These are phyloP conservation scores for Blakeslea trispora DNA, from an alignment of 371 early-diverging fungal genomes.

Conservation along the genomic window DNA sequence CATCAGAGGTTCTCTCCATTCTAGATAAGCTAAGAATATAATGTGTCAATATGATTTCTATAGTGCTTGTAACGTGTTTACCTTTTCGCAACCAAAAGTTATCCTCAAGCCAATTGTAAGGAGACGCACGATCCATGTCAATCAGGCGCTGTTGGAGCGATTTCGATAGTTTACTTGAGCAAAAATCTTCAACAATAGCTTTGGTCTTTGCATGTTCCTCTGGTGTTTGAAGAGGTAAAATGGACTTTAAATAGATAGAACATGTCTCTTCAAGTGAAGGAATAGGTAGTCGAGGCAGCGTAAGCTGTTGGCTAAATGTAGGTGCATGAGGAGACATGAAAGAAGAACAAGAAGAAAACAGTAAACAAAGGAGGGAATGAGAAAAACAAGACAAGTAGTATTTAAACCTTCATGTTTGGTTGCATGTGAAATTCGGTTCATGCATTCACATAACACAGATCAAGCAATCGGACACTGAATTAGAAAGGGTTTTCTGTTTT, in stretches of 20 bases:
- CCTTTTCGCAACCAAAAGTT: slow-evolving; percentile 81
- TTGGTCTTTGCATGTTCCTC: slow-evolving; percentile 35
- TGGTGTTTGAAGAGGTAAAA: slow-evolving; percentile 61
- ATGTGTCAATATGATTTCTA: too few relatives aligned
- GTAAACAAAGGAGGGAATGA: too few relatives aligned
- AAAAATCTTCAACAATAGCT: slow-evolving; percentile 37
- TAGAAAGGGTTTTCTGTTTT: too few relatives aligned
- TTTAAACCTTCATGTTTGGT: too few relatives aligned
- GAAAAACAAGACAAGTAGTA: too few relatives aligned
- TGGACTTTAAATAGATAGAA: slow-evolving; percentile 67
- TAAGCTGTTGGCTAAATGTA: slow-evolving; percentile 72
- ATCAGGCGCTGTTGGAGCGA: slow-evolving; percentile 60
- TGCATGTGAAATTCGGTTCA: too few relatives aligned
- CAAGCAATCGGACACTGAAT: too few relatives aligned
- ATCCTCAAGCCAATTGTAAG: slow-evolving; percentile 87
- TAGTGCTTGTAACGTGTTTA: slow-evolving; percentile 8
- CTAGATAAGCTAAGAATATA: slow-evolving; percentile 89
- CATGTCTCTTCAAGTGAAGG: slow-evolving; percentile 77
- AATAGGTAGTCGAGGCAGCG: slow-evolving; percentile 79
- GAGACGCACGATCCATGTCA: slow-evolving; percentile 61
- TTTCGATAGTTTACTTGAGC: slow-evolving; percentile 27
- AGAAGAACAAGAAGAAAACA: slow-evolving; percentile 4
- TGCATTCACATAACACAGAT: too few relatives aligned
- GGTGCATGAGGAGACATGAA: slow-evolving; percentile 10
- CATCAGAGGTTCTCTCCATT: slow-evolving; percentile 86